Percentiles rank a stretch among this genome's conserved stretches.
Conservation (phyloP, 139 green algal species). For the Gonium pectorale region DNA sequence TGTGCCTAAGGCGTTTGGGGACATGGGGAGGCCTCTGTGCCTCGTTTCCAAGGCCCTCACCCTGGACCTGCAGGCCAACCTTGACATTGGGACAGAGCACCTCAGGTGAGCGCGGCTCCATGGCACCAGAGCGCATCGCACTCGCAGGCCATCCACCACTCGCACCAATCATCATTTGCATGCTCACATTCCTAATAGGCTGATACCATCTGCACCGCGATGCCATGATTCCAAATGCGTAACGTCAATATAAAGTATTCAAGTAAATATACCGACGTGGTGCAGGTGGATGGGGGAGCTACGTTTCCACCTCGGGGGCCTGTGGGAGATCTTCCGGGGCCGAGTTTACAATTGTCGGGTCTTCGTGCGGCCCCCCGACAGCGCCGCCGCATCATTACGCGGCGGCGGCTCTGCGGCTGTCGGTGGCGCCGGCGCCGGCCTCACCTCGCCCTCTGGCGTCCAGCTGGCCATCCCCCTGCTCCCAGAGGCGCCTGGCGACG, state of each 20-base stretch:
- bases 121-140: no score
- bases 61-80: slow-evolving; percentile 67
- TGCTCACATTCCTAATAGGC: no score
- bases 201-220: no score
- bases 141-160: no score
- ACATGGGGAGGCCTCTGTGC: no score
- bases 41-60: no score
- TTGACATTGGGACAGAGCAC: slow-evolving; percentile 85
- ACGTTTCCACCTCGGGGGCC: slow-evolving; percentile 76
- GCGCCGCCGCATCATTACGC: not conserved
- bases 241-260: no score
- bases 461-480: not conserved
- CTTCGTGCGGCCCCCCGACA: slow-evolving; percentile 2
- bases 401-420: not conserved
- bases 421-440: no score
- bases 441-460: not conserved
- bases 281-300: slow-evolving; percentile 78
- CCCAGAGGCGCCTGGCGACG: not conserved
- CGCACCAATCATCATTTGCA: no score
- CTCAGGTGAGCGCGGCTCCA: no score
- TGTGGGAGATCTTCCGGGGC: slow-evolving; percentile 71
- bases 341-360: slow-evolving; percentile 37
- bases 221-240: not conserved
- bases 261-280: no score
- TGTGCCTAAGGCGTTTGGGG: no score